Evolutionary conservation across 2,329 filamentous ascomycete genomes (phyloP).

Genomic region (Hymenoscyphus fructigenus): DNA sequence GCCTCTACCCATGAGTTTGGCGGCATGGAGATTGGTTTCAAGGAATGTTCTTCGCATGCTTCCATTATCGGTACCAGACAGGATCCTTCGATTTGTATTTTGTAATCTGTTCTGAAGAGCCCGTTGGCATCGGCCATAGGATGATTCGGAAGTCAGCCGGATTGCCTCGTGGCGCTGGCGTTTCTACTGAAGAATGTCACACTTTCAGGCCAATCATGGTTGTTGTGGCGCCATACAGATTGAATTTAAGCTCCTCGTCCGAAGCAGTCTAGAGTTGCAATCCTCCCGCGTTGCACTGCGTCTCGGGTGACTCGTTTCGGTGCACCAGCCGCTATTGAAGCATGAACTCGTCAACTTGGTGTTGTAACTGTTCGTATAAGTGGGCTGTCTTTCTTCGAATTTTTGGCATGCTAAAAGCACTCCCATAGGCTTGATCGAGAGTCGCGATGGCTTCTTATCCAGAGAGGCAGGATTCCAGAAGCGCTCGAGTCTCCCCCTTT

Average conservation of each 20-base stretch:
- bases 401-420: not conserved
- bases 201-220: not conserved
- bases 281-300: not conserved
- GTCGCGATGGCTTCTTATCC: not conserved
- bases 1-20: not conserved
- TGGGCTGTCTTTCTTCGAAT: not conserved
- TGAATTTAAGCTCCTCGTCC: not conserved
- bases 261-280: not conserved
- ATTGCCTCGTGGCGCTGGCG: not conserved
- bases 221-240: not conserved
- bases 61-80: not conserved
- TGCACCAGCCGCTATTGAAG: not conserved
- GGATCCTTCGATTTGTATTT: not conserved
- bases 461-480: not conserved
- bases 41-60: not conserved
- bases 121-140: not conserved
- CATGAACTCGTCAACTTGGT: not conserved
- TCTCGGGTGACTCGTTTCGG: constrained; percentile 2
- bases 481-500: not conserved
- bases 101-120: not conserved
- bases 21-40: constrained; percentile 8
- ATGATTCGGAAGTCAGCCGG: constrained; percentile 1
- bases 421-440: not conserved
- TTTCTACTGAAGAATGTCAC: not conserved
- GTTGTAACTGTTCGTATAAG: not conserved